Percentiles rank a stretch among this genome's conserved stretches.
Evolutionary conservation across 2,329 filamentous ascomycete species (phyloP).

Genomic region (Aspergillus luchuensis): DNA sequence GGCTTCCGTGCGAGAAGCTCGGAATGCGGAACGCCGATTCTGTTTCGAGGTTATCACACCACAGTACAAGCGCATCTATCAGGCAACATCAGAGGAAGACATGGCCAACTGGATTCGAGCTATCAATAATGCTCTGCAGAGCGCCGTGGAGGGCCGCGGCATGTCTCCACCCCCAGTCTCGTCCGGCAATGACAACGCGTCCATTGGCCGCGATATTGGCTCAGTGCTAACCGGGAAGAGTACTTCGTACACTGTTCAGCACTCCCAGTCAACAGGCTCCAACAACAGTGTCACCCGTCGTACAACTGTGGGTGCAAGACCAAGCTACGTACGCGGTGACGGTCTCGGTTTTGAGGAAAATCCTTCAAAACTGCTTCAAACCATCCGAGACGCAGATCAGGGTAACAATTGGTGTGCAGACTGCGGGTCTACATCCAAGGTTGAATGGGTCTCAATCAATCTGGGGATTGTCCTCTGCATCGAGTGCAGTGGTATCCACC

Average conservation of each 20-base stretch:
- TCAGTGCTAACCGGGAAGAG: conserved; percentile 93
- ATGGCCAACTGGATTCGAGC: conserved; percentile 96
- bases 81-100: conserved; percentile 96
- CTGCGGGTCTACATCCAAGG: conserved; percentile 86
- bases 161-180: conserved; percentile 51
- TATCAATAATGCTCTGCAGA: conserved; percentile 96
- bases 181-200: conserved; percentile 53
- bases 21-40: conserved; percentile 90
- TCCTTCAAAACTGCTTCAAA: conserved; percentile 81
- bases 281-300: conserved; percentile 71
- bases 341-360: conserved; percentile 78
- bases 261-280: conserved; percentile 47
- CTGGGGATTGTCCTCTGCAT: conserved; percentile 95
- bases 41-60: conserved; percentile 99
- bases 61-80: conserved; percentile 92
- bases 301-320: conserved; percentile 87
- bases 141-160: conserved; percentile 82
- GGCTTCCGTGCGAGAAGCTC: conserved; percentile 93
- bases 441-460: conserved; percentile 99
- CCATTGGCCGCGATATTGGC: conserved; percentile 80
- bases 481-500: conserved; percentile 96
- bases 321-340: conserved; percentile 67
- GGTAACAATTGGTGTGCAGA: conserved; percentile 94
- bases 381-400: conserved; percentile 84
- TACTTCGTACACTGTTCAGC: conserved; percentile 61